Evolutionary conservation across 2,329 filamentous ascomycete genomes (phyloP), one percentile per base, ranked within the genome.

Genomic region (Pestalotiopsis fici): DNA sequence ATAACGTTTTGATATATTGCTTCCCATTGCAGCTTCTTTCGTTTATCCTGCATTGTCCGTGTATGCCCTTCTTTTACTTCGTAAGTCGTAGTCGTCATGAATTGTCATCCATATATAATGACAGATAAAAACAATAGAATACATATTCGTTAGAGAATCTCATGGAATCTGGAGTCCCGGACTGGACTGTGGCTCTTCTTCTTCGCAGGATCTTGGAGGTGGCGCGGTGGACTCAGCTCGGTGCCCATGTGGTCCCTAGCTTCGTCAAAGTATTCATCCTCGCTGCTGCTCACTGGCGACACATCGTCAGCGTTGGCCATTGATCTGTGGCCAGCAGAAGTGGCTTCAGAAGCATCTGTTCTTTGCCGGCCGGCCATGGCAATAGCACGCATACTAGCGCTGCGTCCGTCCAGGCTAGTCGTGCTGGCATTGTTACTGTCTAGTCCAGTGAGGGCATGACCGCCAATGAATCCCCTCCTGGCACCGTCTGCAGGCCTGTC

Each of bases 101-200:
- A n/a, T 18, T 21, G 43, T n/a, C 55, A 15, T 57, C 55, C 18
- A 27, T 27, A 15, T 25, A 25, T 5, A 13, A 57, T 21, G 12
- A 27, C 55, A 21, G 27, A 27, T 31, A 31, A 15, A 4, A 57
- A 21, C n/a, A 18, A 21, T 27, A 57, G 27, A 18, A 18, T 25
- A 25, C 55, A 2, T 50, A 15, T 35, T 1, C 1, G 35, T 71
- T 60, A 76, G 66, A 90, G 83, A 69, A 86, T 85, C 78, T 91
- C 89, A 60, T 80, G 81, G 71, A 91, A 91, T 71, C 82, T 86
- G 50, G 88, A 88, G 69, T 87, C 86, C 65, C 88, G 79, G 4
- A 78, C 83, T 0, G 87, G 87, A 74, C 87, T 90, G 64, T 81
- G 81, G 59, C 82, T 82, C 60, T 80, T 78, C n/a, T 77, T 75